Percentiles rank a stretch among this genome's conserved stretches.
Conservation (phyloP, 2,329 filamentous ascomycete species). For the Nannizziopsis barbatae region DNA sequence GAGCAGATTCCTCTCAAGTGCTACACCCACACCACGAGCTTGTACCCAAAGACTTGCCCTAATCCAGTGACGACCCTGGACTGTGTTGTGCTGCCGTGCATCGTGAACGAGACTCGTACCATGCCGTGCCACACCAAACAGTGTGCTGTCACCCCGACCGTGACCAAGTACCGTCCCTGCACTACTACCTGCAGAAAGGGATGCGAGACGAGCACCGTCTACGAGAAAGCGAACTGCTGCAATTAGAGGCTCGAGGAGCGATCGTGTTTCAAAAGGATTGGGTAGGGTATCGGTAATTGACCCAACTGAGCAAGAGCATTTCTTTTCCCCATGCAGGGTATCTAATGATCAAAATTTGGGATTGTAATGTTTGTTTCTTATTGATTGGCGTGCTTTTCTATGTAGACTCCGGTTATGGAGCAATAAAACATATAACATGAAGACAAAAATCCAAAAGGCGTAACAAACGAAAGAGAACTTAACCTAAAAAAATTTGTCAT, state of each 20-base stretch:
- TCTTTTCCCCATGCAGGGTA: no score
- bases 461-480: no score
- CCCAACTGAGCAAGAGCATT: no score
- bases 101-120: constrained; percentile 10
- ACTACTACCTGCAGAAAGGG: constrained; percentile 12
- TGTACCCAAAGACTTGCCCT: constrained; percentile 9
- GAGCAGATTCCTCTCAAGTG: constrained; percentile 3
- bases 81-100: constrained; percentile 13
- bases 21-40: constrained; percentile 14
- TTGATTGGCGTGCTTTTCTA: no score
- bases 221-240: constrained; percentile 1
- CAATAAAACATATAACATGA: no score
- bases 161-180: constrained; percentile 10
- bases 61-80: background rate
- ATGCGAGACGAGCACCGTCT: constrained; percentile 11
- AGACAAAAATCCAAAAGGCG: no score
- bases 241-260: background rate
- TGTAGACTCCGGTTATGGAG: no score
- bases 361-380: no score
- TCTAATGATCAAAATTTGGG: no score
- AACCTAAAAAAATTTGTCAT: no score
- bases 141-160: constrained; percentile 12
- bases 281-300: background rate
- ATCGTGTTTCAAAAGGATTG: background rate
- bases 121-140: constrained; percentile 11